Evolutionary conservation across 2,329 filamentous ascomycete genomes (phyloP).

Genomic region (Magnaporthales sp.): DNA sequence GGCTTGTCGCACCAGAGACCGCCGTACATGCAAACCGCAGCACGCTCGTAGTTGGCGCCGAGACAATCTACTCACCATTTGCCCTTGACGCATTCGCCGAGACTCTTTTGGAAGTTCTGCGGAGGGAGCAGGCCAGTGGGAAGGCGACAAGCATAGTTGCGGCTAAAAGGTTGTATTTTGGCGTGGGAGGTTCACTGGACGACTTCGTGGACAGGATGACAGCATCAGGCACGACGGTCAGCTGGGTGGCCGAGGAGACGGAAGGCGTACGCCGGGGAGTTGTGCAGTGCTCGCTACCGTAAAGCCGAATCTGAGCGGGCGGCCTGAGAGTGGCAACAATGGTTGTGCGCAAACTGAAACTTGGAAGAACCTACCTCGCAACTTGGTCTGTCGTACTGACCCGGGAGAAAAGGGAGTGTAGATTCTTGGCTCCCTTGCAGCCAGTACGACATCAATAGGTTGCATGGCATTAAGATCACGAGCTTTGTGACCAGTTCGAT

Average conservation of each 20-base stretch:
- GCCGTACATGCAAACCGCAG: constrained; percentile 11
- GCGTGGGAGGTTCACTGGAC: constrained; percentile 73
- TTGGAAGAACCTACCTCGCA: not conserved
- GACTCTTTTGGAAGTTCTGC: constrained; percentile 51
- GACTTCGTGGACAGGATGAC: constrained; percentile 54
- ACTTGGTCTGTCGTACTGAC: not conserved
- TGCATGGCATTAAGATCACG: not conserved
- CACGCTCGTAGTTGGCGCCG: constrained; percentile 60
- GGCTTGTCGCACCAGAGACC: constrained; percentile 10
- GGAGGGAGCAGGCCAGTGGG: constrained; percentile 29
- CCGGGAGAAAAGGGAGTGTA: not conserved
- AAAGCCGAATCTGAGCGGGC: not conserved
- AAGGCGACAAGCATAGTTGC: constrained; percentile 56
- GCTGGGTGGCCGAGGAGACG: constrained; percentile 46
- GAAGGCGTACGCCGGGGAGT: constrained; percentile 55
- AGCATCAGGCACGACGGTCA: constrained; percentile 37
- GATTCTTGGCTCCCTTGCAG: not conserved
- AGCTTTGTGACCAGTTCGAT: not conserved
- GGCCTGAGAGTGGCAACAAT: not conserved
- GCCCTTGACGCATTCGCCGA: constrained; percentile 61
- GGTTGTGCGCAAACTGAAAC: not conserved
- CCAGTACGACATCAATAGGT: not conserved
- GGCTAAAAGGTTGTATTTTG: constrained; percentile 77
- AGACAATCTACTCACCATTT: constrained; percentile 76
- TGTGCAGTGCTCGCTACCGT: constrained; percentile 37